Evolutionary conservation across 257 asterid species (phyloP).

Genomic region (Buddleja alternifolia): DNA sequence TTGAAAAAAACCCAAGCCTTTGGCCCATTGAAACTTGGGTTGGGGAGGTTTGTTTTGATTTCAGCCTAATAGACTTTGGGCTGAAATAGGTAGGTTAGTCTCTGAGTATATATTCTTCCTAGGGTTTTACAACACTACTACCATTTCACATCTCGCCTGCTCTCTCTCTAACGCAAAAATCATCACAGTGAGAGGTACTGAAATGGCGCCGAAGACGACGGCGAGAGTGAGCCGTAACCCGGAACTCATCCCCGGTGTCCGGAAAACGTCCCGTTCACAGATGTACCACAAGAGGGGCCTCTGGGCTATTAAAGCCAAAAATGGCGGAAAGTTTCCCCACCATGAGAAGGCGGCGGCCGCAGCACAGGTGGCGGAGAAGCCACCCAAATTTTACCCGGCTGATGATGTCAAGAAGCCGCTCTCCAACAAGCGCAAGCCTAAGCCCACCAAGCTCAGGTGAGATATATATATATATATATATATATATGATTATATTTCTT

Average conservation of each 20-base stretch:
- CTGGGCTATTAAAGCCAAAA: conserved; percentile 55
- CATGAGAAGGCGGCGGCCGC: conserved; percentile 40
- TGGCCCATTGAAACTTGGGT: not conserved
- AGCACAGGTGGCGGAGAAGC: conserved; percentile 31
- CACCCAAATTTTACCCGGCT: conserved; percentile 59
- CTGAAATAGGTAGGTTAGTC: conserved; percentile 1
- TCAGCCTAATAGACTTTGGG: too few species aligned
- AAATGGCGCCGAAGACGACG: conserved; percentile 49
- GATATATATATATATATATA: too few species aligned
- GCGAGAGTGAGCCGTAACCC: conserved; percentile 42
- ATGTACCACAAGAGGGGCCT: conserved; percentile 57
- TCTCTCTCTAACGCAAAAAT: not conserved
- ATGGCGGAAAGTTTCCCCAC: conserved; percentile 53
- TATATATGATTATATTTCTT: not conserved
- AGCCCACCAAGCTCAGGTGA: conserved; percentile 57
- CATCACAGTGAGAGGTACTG: conserved; percentile 24
- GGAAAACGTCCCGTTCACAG: conserved; percentile 42
- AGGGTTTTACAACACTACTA: conserved; percentile 20
- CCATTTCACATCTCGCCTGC: not conserved
- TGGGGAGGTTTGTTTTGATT: too few species aligned
- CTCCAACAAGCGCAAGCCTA: conserved; percentile 51
- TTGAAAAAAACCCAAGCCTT: not conserved
- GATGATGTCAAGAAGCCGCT: conserved; percentile 61
- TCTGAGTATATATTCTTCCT: conserved; percentile 10
- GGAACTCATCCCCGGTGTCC: conserved; percentile 48